Base-by-base conservation (phyloP, 2,329 filamentous ascomycete species). In the Calonectria leucothoes region DNA sequence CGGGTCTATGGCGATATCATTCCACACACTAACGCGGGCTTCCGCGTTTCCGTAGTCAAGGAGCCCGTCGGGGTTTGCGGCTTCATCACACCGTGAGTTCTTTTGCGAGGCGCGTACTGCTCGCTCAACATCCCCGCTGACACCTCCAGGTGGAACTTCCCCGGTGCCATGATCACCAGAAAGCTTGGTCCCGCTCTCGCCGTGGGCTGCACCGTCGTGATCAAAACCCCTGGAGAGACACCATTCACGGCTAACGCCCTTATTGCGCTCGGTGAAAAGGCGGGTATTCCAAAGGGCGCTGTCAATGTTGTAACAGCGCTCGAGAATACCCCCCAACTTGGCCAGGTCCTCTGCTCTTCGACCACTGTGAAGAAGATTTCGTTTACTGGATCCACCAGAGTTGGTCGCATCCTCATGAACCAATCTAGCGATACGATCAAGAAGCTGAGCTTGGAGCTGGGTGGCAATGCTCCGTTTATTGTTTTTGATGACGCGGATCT, bases 161-260 rank as follows among this genome's bases (percentile, higher is more conserved):
- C 88, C 8, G 82, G 85, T 29, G 87, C 86, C 15, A 90, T 89
- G 88, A 85, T 88, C 37, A 84, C 85, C 2, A 81, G 86, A 25
- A 87, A 88, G 68, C 81, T 84, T 37, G 84, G 84, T 7, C 82
- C 90, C 1, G 90, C 89, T 2, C 85, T 94, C 35, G 93, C 93
- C n/a, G 92, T 92, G 23, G 93, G 93, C 27, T 94, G 93, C 83
- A 94, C 92, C 1, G 89, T 94, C 89, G 95, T 98, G 0, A 91
- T 92, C 75, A 98, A 98, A 85, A 93, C 94, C 20, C 95, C 95
- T 1, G 93, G 93, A 37, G 95, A 98, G 86, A 97, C 95, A 1
- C 95, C 96, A 0, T 95, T 96, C 82, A 97, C 95, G 23, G 92
- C 94, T 0, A 92, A 97, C 57, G 95, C 95, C 2, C 85, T 98